Base-by-base conservation (phyloP, 2,329 filamentous ascomycete species). In the Fusarium succisae region DNA sequence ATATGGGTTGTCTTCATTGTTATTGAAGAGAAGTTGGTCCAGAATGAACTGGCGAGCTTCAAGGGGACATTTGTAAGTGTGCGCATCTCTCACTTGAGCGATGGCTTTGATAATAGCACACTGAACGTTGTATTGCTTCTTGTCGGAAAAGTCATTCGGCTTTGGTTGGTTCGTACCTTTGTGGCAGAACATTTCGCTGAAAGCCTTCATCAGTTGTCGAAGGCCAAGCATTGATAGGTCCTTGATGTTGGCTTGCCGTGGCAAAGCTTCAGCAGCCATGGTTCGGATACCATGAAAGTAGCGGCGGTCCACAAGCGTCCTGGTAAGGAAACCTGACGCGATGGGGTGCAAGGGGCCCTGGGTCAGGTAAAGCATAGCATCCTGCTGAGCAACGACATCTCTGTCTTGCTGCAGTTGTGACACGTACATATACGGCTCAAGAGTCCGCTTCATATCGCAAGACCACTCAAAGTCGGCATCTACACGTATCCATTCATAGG, bases 381-480 rank as follows among this genome's bases (percentile, higher is more conserved):
- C 90, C 77, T 91, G 89, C 75, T 92, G 91, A n/a, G 97, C 97
- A 73, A 98, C 94, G 66, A 99, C 94, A 81, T 99, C 97, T 77
- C 96, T 90, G 82, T 99, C 96, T 82, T 99, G 96, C 81, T 99
- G 96, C 71, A 99, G 87, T 82, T 99, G 96, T 28, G 96, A 98
- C 66, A 98, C 91, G 81, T 96, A 98, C 97, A 99, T 99, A 86
- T 98, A 98, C 9, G 94, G 91, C 51, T 94, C 94, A 88, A 98
- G 94, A 72, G 92, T 92, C 17, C 88, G 87, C 69, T 92, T 91
- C 82, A 97, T 93, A 75, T 92, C 92, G 82, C 93, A 96, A 66
- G 98, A 92, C 96, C 96, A 99, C 81, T 99, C 96, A 76, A 98
- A 98, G 82, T 99, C 97, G 22, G 96, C 95, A 82, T 99, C 96